Conservation (phyloP, 2,329 filamentous ascomycete genomes). For the Paecilomyces variotii region DNA sequence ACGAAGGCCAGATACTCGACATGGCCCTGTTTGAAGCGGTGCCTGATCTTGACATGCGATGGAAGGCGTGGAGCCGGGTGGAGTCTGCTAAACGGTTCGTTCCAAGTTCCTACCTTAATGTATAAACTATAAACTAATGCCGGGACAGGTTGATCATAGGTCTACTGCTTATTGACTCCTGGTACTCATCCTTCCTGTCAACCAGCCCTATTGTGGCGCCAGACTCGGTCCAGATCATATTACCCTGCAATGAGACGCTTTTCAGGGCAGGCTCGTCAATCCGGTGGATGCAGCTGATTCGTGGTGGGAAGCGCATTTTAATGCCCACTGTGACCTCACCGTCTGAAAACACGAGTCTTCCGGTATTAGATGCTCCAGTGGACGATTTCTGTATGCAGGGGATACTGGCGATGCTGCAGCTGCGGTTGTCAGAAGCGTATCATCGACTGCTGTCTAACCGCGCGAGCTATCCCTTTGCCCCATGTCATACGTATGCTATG, state of each 20-base stretch:
- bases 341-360: constrained; percentile 27
- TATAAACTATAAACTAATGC: background rate
- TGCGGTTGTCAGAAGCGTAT: constrained; percentile 36
- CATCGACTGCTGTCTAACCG: constrained; percentile 34
- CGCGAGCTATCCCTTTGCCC: constrained; percentile 33
- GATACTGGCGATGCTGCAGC: constrained; percentile 32
- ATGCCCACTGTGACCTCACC: constrained; percentile 27
- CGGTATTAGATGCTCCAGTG: constrained; percentile 21
- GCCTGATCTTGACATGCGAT: constrained; percentile 38
- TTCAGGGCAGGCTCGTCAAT: constrained; percentile 34
- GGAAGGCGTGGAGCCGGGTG: constrained; percentile 47
- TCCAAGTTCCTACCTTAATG: background rate
- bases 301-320: constrained; percentile 24
- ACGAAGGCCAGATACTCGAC: constrained; percentile 36
- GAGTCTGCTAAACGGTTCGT: constrained; percentile 42
- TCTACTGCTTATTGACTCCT: constrained; percentile 39
- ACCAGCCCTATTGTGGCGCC: constrained; percentile 40
- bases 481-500: constrained; percentile 40
- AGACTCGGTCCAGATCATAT: constrained; percentile 39
- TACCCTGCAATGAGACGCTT: constrained; percentile 38
- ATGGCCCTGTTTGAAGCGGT: constrained; percentile 35
- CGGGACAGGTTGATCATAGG: constrained; percentile 35
- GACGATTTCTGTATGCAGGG: constrained; percentile 31
- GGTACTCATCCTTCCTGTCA: constrained; percentile 42
- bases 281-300: constrained; percentile 31